Evolutionary conservation across 139 green algal species (phyloP), one percentile per base, ranked within the genome.

Genomic region (Spirogloea muscicola): DNA sequence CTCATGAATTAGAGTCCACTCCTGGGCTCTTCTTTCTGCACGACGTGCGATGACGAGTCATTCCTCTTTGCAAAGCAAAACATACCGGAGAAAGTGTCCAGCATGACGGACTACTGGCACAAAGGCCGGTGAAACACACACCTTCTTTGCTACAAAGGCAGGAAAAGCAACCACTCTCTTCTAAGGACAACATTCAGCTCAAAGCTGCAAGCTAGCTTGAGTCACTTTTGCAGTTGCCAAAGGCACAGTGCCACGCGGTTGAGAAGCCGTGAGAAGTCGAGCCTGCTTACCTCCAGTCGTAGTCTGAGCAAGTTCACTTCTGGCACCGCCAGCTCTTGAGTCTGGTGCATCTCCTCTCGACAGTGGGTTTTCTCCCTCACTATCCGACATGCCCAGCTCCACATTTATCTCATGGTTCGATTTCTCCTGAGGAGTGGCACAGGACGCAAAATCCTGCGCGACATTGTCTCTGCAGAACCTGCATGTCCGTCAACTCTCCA

Each of bases 381-480:
- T 68, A 6, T 68, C 59, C 29, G 27, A 34, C 34, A 68, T 42
- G 27, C 59, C 59, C 10, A 68, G 59, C 59, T 68, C 59, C 5
- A 29, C 37, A 37, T 68, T 68, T 25, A 68, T 68, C 27, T 68
- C 59, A 29, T 34, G 33, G 18, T 68, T 68, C 46, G 59, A 25
- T 36, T 55, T 68, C 59, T 68, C 59, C 27, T 68, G 59, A 4
- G 59, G 10, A 42, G 48, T 6, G 6, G 59, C 4, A 37, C 59
- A 68, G 33, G 29, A 51, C 4, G n/a, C 27, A 37, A 55, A 68
- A 4, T 38, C 46, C 27, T 34, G 43, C 33, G 43, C 27, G 6
- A 36, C 33, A 36, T 68, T 68, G 25, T 68, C 25, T 21, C 43
- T 34, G 27, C 59, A 68, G 27, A 42, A 41, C 59, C 59, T 68